Base-by-base conservation (phyloP, 192 early-diverging fungal species). In the Coemansia sp. region DNA sequence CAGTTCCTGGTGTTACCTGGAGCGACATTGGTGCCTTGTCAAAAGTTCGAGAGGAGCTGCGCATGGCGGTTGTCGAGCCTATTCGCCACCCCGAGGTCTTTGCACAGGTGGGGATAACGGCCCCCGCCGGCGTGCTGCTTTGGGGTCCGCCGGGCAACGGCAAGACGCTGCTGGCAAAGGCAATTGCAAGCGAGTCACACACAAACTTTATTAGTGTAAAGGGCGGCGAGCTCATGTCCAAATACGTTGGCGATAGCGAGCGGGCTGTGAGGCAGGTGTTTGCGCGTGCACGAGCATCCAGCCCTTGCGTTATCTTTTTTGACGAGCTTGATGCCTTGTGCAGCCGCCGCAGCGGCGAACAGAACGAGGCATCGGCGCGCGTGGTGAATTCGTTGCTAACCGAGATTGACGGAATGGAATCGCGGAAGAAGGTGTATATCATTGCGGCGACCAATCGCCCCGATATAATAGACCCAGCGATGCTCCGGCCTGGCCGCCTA, bases 111-210 rank as follows among this genome's bases (percentile, higher is more conserved):
- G 97, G 97, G 15, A 96, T 98, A 66, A 91, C 87, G 0, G 86
- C 92, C 3, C 90, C 95, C 6, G 90, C 93, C 53, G 97, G 97
- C 46, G 97, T 98, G 2, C 78, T 99, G 52, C 76, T 99, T 25
- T 99, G 95, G 88, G 97, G 97, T 5, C 97, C 97, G 38, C 97
- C 97, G 1, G 97, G 97, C 59, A 98, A 96, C 79, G 97, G 97
- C 45, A 99, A 99, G 74, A 99, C 97, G 13, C 79, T 99, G 57
- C 81, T 98, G 56, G 97, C 95, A 19, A 99, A 99, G 66, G 97
- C 97, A 5, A 95, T 99, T 54, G 95, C 97, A 2, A 99, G 93
- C 73, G 95, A 98, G 75, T 94, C 90, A 59, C 89, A 95, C 62
- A 95, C 93, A 69, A 99, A 98, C 81, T 99, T 99, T 68, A 95